These are phyloP conservation scores for cucumber (Cucumis sativus) DNA, from an alignment of 306 rosid species.

Conservation along the genomic window Cucumber_9930_V3 NC_026656.2:6044001-6044500, in stretches of 20 bases:
- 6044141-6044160: constrained; percentile 90
- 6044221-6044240: constrained; percentile 6
- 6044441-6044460: neutral
- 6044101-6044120: constrained; percentile 78
- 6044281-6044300: neutral
- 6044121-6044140: constrained; percentile 90
- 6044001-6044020: neutral
- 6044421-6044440: neutral
- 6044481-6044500: neutral
- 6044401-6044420: neutral
- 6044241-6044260: neutral
- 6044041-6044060: neutral
- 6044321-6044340: neutral
- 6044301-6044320: constrained; percentile 2
- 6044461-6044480: neutral
- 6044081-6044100: constrained; percentile 20
- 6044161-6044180: constrained; percentile 70
- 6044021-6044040: neutral
- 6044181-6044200: neutral
- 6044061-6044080: neutral
- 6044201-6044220: neutral
- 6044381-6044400: constrained; percentile 4
- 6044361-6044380: neutral
- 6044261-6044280: neutral
- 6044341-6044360: neutral